A percentile compares a stretch with the other conserved stretches of the same genome.
These are phyloP conservation scores for Trichothecium sympodiale DNA, from an alignment of 2,329 filamentous ascomycete species.

Conservation along the genomic window DNA sequence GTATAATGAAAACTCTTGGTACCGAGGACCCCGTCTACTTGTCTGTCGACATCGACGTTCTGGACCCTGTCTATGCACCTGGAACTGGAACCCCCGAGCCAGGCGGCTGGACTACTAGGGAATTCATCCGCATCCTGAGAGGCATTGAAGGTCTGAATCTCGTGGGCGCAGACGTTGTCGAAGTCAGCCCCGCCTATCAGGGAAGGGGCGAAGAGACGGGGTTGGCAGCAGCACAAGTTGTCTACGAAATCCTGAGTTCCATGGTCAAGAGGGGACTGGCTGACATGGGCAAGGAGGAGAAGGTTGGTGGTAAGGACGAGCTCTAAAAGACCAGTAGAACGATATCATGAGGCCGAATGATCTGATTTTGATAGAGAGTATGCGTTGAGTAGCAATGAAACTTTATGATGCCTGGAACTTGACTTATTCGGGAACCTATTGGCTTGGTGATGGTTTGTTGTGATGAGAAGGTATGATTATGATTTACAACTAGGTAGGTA, in stretches of 20 bases:
- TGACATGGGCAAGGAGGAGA: slow-evolving; percentile 16
- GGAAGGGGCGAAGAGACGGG: slow-evolving; percentile 70
- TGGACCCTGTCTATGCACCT: slow-evolving; percentile 72
- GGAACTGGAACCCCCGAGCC: slow-evolving; percentile 68
- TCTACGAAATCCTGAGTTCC: slow-evolving; percentile 71
- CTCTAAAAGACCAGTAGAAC: neutral
- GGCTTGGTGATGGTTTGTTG: no score
- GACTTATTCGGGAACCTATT: no score
- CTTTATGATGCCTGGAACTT: no score
- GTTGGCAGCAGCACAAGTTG: slow-evolving; percentile 72
- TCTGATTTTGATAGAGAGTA: no score
- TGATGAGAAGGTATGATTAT: no score
- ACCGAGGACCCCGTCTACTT: slow-evolving; percentile 67
- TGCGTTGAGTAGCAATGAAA: no score
- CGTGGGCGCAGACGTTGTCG: slow-evolving; percentile 61
- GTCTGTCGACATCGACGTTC: slow-evolving; percentile 73
- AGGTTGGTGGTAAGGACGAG: slow-evolving; percentile 2
- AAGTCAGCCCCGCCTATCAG: slow-evolving; percentile 76
- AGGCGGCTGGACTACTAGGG: slow-evolving; percentile 63
- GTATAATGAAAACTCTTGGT: slow-evolving; percentile 65
- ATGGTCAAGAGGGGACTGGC: slow-evolving; percentile 40
- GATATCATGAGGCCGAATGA: no score
- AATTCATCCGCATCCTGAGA: slow-evolving; percentile 60
- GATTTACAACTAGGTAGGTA: no score
- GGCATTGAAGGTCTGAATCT: slow-evolving; percentile 60